Percentiles rank a stretch among this genome's conserved stretches.
Evolutionary conservation across 306 rosid genomes (phyloP).

Genomic region (Cicer yamashitae): DNA sequence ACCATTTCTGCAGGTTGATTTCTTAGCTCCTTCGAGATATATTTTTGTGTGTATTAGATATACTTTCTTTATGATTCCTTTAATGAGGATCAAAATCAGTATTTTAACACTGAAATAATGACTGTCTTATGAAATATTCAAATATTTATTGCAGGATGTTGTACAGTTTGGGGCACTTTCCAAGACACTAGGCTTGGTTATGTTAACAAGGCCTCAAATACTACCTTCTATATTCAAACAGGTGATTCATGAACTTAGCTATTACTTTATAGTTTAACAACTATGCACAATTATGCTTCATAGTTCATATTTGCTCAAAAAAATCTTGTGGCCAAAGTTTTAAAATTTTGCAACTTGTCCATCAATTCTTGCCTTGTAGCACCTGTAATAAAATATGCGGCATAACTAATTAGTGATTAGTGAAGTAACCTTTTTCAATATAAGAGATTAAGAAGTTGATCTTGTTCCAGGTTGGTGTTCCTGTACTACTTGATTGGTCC

Average conservation of each 20-base stretch:
- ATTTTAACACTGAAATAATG: slow-evolving; percentile 1
- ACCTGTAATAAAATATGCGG: not conserved
- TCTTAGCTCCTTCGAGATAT: slow-evolving; percentile 12
- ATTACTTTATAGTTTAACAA: not conserved
- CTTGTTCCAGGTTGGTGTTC: slow-evolving; percentile 75
- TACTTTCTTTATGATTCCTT: slow-evolving; percentile 20
- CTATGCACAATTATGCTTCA: not conserved
- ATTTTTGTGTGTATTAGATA: slow-evolving; percentile 16
- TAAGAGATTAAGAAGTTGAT: slow-evolving; percentile 6
- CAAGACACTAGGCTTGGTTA: slow-evolving; percentile 86
- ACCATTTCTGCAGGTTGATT: slow-evolving; percentile 87
- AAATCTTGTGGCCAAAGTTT: not conserved
- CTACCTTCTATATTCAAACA: slow-evolving; percentile 90
- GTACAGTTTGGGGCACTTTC: slow-evolving; percentile 94
- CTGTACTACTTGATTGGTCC: slow-evolving; percentile 88
- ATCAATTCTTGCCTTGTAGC: not conserved
- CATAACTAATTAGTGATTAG: not conserved
- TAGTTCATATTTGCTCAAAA: not conserved
- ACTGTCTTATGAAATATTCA: slow-evolving; percentile 20
- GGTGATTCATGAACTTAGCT: slow-evolving; percentile 55
- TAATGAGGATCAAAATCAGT: slow-evolving; percentile 27
- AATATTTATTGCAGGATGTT: slow-evolving; percentile 70
- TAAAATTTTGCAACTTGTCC: not conserved
- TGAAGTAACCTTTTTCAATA: slow-evolving; percentile 21
- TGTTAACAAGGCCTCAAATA: slow-evolving; percentile 85